phyloP scores from a whole-genome alignment of 2,329 filamentous ascomycete species.

The Colletotrichum karsti region DNA sequence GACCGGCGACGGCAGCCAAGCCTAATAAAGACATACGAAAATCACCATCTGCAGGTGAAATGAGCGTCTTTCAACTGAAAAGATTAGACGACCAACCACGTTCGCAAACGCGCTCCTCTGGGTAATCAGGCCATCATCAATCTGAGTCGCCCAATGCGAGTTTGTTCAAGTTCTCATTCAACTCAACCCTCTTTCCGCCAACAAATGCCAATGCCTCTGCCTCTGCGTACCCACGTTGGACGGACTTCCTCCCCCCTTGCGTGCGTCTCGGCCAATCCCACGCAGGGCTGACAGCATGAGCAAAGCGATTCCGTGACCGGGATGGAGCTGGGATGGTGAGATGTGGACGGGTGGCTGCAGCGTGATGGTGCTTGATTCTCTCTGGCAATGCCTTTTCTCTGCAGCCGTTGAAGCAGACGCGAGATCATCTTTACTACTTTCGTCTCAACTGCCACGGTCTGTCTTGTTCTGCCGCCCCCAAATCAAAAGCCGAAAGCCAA shows the following conservation, averaged over 20 bases:
- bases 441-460: neutral
- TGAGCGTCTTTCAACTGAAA: neutral
- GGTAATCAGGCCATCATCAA: neutral
- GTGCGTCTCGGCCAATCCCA: constrained; percentile 17
- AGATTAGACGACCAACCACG: neutral
- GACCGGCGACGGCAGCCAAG: neutral
- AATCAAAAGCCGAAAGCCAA: neutral
- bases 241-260: neutral
- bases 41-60: neutral
- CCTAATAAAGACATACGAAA: neutral
- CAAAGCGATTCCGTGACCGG: neutral
- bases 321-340: neutral
- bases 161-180: neutral
- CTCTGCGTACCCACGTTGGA: neutral
- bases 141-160: neutral
- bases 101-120: neutral
- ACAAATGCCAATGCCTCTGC: constrained; percentile 8
- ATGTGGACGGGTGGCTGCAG: neutral
- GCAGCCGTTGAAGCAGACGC: neutral
- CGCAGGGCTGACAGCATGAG: constrained; percentile 26
- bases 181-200: neutral
- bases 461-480: neutral
- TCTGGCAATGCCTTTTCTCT: neutral
- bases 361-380: neutral
- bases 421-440: constrained; percentile 8